phyloP scores from a whole-genome alignment of 768 basidiomycete genomes.

The Lyophyllum shimeji region DNA sequence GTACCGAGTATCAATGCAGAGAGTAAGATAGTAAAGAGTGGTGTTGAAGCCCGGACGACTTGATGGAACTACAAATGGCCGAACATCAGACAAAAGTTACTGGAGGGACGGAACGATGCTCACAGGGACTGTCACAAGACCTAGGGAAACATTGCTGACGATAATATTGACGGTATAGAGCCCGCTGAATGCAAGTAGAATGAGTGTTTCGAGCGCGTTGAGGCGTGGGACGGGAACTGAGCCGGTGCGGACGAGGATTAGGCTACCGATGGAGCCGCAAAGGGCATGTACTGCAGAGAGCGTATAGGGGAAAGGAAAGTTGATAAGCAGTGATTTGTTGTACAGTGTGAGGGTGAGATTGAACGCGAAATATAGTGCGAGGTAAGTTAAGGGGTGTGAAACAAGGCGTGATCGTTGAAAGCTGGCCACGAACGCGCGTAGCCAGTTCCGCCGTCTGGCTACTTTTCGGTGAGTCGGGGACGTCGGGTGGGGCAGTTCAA shows the following conservation, averaged over 20 bases:
- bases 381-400: conserved; percentile 22
- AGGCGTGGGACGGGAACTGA: conserved; percentile 21
- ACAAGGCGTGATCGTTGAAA: conserved; percentile 9
- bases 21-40: conserved; percentile 86
- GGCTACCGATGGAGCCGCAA: conserved; percentile 82
- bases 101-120: conserved; percentile 27
- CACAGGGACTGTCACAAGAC: conserved; percentile 88
- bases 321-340: conserved; percentile 91
- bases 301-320: conserved; percentile 95
- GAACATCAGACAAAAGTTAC: background rate
- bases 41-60: conserved; percentile 90
- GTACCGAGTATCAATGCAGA: conserved; percentile 67
- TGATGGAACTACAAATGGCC: conserved; percentile 78
- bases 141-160: conserved; percentile 88
- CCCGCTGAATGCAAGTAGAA: conserved; percentile 79
- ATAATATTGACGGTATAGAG: conserved; percentile 95
- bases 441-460: conserved; percentile 9
- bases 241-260: conserved; percentile 48
- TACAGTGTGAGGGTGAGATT: conserved; percentile 92
- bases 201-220: conserved; percentile 56
- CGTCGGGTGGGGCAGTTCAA: conserved; percentile 18
- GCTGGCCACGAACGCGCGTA: conserved; percentile 2
- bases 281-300: conserved; percentile 91
- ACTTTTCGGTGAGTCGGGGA: conserved; percentile 12
- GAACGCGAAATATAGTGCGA: conserved; percentile 82